Percentiles rank a stretch among this genome's conserved stretches.
phyloP scores from a whole-genome alignment of 2,329 filamentous ascomycete species.

The Sporothrix phasma region DNA sequence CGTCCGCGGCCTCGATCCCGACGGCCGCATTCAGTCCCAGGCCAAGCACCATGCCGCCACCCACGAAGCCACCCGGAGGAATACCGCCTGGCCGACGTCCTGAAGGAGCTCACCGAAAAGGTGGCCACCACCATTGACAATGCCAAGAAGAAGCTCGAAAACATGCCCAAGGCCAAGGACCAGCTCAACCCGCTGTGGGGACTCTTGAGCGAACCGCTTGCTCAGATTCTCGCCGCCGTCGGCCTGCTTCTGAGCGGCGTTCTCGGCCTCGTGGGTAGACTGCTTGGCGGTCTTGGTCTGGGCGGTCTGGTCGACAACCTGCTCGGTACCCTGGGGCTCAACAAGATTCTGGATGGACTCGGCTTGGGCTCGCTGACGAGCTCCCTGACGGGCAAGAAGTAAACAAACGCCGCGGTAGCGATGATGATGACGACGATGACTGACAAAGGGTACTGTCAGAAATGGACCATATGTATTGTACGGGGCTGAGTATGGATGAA shows the following conservation, averaged over 20 bases:
- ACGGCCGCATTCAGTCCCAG: conserved; percentile 73
- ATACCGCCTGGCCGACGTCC: conserved; percentile 68
- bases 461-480: background rate
- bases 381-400: conserved; percentile 36
- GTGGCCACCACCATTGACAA: conserved; percentile 78
- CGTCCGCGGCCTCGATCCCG: conserved; percentile 80
- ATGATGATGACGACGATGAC: conserved; percentile 13
- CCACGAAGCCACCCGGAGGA: conserved; percentile 75
- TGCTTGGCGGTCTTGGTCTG: conserved; percentile 58
- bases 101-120: conserved; percentile 76
- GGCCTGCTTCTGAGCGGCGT: conserved; percentile 76
- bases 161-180: conserved; percentile 93
- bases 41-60: conserved; percentile 72
- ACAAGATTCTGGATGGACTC: conserved; percentile 63
- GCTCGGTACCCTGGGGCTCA: conserved; percentile 65
- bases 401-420: no score
- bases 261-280: conserved; percentile 62
- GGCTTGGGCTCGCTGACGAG: conserved; percentile 47
- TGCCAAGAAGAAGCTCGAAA: conserved; percentile 79
- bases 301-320: conserved; percentile 72
- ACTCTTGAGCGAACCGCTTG: conserved; percentile 71
- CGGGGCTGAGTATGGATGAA: background rate
- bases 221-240: conserved; percentile 87
- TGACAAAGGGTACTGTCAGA: background rate
- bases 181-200: conserved; percentile 85